phyloP scores from a whole-genome alignment of 2,329 filamentous ascomycete species.

The Diaporthe citrichinensis region DNA sequence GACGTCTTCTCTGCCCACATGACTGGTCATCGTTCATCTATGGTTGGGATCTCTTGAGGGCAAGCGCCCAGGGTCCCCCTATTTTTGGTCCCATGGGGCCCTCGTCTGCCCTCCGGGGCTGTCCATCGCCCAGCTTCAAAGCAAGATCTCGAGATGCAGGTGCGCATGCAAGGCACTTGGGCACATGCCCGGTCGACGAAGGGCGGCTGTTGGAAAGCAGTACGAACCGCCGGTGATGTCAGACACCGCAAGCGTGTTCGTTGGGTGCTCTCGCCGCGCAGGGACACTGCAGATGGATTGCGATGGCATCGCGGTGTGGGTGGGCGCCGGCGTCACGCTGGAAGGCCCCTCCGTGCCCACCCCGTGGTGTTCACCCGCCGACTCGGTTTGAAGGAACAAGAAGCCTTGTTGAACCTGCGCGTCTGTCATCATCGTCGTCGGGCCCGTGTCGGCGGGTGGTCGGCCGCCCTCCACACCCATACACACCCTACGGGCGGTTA shows the following conservation, averaged over 20 bases:
- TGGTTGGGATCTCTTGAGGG: background rate
- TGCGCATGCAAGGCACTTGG: conserved; percentile 19
- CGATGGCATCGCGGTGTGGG: conserved; percentile 9
- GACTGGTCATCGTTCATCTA: conserved; percentile 16
- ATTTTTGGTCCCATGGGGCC: background rate
- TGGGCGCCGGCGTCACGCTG: conserved; percentile 31
- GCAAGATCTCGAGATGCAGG: conserved; percentile 37
- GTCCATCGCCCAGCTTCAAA: conserved; percentile 8
- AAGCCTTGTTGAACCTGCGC: background rate
- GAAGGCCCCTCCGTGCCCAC: background rate
- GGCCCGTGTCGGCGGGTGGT: background rate
- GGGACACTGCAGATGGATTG: conserved; percentile 12
- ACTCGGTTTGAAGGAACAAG: background rate
- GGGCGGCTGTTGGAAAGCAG: background rate
- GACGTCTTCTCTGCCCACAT: background rate
- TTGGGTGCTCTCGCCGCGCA: conserved; percentile 13
- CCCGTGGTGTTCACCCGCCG: background rate
- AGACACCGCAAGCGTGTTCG: background rate
- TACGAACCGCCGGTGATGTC: conserved; percentile 18
- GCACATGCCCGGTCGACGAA: background rate
- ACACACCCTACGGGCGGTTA: conserved; percentile 22
- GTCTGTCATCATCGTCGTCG: background rate
- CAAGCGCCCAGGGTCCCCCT: conserved; percentile 6
- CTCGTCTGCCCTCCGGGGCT: background rate
- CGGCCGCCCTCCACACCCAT: conserved; percentile 2